Evolutionary conservation across 139 green algal species (phyloP).

Genomic region (Astrephomene gubernaculifera): DNA sequence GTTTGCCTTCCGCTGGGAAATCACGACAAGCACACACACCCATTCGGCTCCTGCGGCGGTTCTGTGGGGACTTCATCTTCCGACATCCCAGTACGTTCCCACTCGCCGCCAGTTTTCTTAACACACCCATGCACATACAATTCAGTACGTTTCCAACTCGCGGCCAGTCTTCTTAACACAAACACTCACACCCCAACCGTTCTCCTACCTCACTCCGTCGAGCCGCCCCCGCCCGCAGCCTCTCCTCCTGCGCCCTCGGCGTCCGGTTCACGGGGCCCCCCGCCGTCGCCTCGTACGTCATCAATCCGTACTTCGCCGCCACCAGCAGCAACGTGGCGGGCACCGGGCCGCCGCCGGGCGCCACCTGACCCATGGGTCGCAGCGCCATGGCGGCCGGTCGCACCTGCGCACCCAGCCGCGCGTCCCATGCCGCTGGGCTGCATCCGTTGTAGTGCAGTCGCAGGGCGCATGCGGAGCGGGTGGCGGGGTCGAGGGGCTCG

Average conservation of each 20-base stretch:
- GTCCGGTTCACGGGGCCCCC: conserved; percentile 21
- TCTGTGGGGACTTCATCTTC: too few relatives aligned
- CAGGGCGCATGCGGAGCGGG: conserved; percentile 20
- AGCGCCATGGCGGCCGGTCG: conserved; percentile 38
- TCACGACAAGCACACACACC: too few relatives aligned
- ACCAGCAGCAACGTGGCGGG: conserved; percentile 53
- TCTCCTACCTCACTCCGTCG: not conserved
- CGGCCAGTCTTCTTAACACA: too few relatives aligned
- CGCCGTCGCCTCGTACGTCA: conserved; percentile 41
- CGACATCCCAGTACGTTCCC: too few relatives aligned
- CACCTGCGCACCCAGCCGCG: conserved; percentile 40
- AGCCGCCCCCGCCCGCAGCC: not conserved
- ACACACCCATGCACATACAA: too few relatives aligned
- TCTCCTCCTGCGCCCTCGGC: conserved; percentile 30
- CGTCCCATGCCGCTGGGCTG: conserved; percentile 48
- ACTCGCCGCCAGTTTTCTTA: too few relatives aligned
- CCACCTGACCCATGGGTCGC: conserved; percentile 38
- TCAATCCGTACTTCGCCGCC: conserved; percentile 40
- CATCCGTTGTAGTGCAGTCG: conserved; percentile 59
- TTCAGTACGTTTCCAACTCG: too few relatives aligned
- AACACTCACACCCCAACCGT: not conserved
- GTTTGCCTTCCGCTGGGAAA: too few relatives aligned
- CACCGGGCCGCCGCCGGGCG: conserved; percentile 42
- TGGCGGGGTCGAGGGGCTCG: conserved; percentile 58
- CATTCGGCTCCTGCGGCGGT: too few relatives aligned